These are phyloP conservation scores for Gelatoporia subvermispora DNA, from an alignment of 768 basidiomycete species.

Conservation along the genomic window DNA sequence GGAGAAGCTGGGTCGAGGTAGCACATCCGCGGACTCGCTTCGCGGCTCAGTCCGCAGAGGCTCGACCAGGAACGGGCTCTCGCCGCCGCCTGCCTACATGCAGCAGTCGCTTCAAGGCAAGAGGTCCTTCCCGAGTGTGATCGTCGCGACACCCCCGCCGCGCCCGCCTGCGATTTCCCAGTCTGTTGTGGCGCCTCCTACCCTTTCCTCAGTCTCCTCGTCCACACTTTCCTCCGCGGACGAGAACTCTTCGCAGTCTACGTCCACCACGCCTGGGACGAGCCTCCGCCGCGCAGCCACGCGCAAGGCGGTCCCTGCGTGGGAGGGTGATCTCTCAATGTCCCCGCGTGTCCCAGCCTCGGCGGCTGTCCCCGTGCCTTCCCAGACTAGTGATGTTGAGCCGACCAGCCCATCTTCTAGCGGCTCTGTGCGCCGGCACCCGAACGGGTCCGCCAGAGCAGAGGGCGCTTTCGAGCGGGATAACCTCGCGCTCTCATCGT, in stretches of 20 bases:
- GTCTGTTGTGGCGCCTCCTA: background rate
- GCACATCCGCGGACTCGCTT: conserved; percentile 27
- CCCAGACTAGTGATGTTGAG: background rate
- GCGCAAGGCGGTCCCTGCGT: conserved; percentile 21
- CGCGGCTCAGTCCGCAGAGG: conserved; percentile 19
- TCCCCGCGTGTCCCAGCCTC: too few relatives aligned
- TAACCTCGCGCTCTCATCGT: too few relatives aligned
- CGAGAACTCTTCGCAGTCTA: background rate
- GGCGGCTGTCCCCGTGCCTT: too few relatives aligned
- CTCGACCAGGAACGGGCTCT: conserved; percentile 8
- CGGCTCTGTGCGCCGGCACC: conserved; percentile 2
- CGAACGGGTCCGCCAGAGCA: background rate
- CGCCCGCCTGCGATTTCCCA: conserved; percentile 8
- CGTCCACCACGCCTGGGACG: background rate
- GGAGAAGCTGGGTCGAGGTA: conserved; percentile 19
- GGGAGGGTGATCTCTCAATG: background rate
- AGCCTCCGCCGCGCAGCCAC: conserved; percentile 14
- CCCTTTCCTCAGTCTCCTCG: conserved; percentile 4
- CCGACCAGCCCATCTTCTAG: conserved; percentile 1
- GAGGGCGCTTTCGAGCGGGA: conserved; percentile 1
- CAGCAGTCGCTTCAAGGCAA: conserved; percentile 9
- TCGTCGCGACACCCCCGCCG: conserved; percentile 24
- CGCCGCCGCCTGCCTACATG: conserved; percentile 21
- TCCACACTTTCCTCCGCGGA: conserved; percentile 11
- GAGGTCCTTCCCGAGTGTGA: conserved; percentile 27